Evolutionary conservation across 768 basidiomycete species (phyloP), one percentile per base, ranked within the genome.

Genomic region (Podaxis mareebaensis): DNA sequence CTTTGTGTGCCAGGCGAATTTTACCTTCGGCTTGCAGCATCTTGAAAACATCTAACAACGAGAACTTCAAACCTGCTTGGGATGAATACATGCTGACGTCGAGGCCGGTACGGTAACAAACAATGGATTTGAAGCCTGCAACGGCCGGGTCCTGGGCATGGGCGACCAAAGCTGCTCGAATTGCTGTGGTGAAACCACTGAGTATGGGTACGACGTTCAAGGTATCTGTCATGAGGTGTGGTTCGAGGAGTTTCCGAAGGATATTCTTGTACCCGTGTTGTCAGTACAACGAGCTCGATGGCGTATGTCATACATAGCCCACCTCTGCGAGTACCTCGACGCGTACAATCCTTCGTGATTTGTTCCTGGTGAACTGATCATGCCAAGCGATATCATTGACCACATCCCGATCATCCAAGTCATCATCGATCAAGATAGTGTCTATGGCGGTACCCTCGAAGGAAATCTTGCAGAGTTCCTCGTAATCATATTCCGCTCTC

Each of bases 31-130:
- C 67, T 63, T 75, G 72, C 67, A 78, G 83, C 53, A 72, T 68
- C 17, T 73, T 65, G 28, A 75, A 69, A 30, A 79, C 67, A 17
- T 72, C 69, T 38, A 68, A 58, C 3, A 85, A 64, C 22, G 68
- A 81, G 39, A 28, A 68, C 51, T 53, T 75, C 58, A 73, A 64
- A 44, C 64, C 76, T 24, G 74, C 71, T 11, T 61, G 64, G 2
- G 70, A 67, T 11, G 72, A 66, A 17, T 67, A 64, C 0, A 74
- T 64, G 2, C 74, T 69, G 28, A 93, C 78, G 67, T 86, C 78
- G 51, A 93, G 76, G 2, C 92, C 92, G 0, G 90, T 90, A 53
- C 92, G 84, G 70, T 93, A 93, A 73, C 90, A 91, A 1, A 85
- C 80, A 49, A 92, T 81, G 10, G 90, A 91, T 72, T 93, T 93